A percentile compares a stretch with the other conserved stretches of the same genome.
phyloP scores from a whole-genome alignment of 129 eudicot genomes.

The Flaveria bidentis region DNA sequence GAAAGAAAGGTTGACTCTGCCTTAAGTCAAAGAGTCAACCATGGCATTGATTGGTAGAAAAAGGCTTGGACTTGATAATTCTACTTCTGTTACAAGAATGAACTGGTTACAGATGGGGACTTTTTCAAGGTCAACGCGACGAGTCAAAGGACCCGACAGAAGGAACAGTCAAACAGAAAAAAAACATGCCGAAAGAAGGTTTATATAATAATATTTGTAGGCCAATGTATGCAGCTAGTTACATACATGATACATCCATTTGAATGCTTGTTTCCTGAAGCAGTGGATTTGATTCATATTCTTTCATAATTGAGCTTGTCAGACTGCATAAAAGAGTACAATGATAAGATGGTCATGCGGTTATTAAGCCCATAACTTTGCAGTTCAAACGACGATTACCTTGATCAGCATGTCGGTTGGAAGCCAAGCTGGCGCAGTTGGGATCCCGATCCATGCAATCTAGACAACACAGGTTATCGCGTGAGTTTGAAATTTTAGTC shows the following conservation, averaged over 20 bases:
- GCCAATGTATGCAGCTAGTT: not conserved
- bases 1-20: too few relatives aligned
- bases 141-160: not conserved
- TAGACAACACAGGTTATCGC: constrained; percentile 27
- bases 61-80: too few relatives aligned
- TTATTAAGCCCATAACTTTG: not conserved
- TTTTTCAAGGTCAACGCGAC: too few relatives aligned
- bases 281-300: constrained; percentile 41
- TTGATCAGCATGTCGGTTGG: constrained; percentile 95
- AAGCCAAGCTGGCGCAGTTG: constrained; percentile 99
- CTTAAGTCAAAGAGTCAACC: too few relatives aligned
- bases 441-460: constrained; percentile 96
- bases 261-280: constrained; percentile 29
- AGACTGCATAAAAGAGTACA: constrained; percentile 53
- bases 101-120: too few relatives aligned
- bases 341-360: not conserved
- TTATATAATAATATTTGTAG: constrained; percentile 4
- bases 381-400: constrained; percentile 34
- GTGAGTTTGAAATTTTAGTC: not conserved
- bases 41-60: too few relatives aligned
- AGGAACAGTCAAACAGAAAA: not conserved
- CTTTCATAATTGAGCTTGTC: constrained; percentile 74
- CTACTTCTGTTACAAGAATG: too few relatives aligned
- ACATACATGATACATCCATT: constrained; percentile 2
- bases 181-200: constrained; percentile 42